Base-by-base conservation (phyloP, 768 basidiomycete genomes). In the Neoboletus brunneissimus region DNA sequence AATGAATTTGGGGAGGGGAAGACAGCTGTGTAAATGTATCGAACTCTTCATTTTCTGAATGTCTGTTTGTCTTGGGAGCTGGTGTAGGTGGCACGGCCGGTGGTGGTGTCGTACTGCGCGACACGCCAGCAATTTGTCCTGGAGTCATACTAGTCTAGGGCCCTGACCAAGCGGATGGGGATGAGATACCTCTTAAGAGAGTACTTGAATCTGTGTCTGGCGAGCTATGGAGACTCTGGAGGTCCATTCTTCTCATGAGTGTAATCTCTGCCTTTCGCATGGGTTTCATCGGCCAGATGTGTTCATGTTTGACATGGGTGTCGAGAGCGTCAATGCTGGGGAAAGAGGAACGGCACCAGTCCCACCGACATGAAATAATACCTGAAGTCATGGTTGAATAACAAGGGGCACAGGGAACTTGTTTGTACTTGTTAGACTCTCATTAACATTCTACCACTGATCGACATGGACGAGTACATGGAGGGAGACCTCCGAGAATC, bases 341-440 rank as follows among this genome's bases (percentile, higher is more conserved):
- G 53, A 79, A 85, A 3, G 71, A 71, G 11, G 66, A 66, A 3
- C 79, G 72, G 51, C 84, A 86, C 79, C 81, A 81, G 6, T 72
- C 73, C 84, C 84, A 85, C 52, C 71, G 72, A 67, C 84, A 85
- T 13, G 71, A 61, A 56, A 76, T 58, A 42, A 62, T 12, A 27
- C 27, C 25, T n/a, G 56, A 48, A 40, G 58, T 18, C 57, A 57
- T 56, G 51, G 42, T 45, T n/a, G 37, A 29, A 29, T 9, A 29
- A 29, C 29, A 29, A 60, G 15, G 1, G 16, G 16, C 8, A 27
- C 12, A 42, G n/a, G 9, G 1, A 5, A 15, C 34, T 59, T 70
- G 47, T 70, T 70, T 70, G 46, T 54, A 16, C 40, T 22, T 63
- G 51, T 67, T 70, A 22, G 20, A 56, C 48, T 44, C 37, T 37